Base-by-base conservation (phyloP, 441 rosid genomes). In the Mallotus repandus region DNA sequence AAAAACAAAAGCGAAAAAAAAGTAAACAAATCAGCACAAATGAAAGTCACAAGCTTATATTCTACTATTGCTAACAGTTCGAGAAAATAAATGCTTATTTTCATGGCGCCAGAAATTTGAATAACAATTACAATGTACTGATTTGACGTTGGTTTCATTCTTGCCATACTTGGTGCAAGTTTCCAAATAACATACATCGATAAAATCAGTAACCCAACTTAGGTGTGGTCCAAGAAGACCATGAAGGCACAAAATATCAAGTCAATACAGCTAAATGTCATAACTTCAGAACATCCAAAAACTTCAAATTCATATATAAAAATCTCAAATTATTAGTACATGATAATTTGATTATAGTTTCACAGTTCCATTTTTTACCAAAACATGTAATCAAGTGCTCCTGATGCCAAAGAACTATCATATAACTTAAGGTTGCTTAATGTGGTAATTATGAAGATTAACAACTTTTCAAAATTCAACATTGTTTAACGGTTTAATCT, bases 41-140 rank as follows among this genome's bases (percentile, higher is more conserved):
- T 25, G 66, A 70, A 43, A 74, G 57, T 54, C 18, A 59, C 69
- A 48, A 66, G 52, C 32, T 1, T 18, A 61, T 22, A 35, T 66
- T 13, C 56, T 19, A 74, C 48, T 7, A 15, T 15, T 12, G 10
- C n/a, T 15, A 22, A 49, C 53, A 38, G 7, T 38, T 63, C 11
- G n/a, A 38, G 6, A 58, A 48, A 29, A 4, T 9, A 52, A 7
- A 21, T 7, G 9, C 21, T 38, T 41, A n/a, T 22, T 41, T 22
- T 49, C 32, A 61, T 22, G 54, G 67, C 49, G 2, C 61, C 35
- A 54, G 63, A 32, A 58, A 15, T 9, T 16, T 15, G 7, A 19
- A 56, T 16, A 1, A 29, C 11, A 35, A 48, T 58, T 50, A 70
- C n/a, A 3, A 38, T n/a, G 10, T 25, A 15, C 43, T 60, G 10